phyloP scores from a whole-genome alignment of 768 basidiomycete genomes.

The Hebeloma cylindrosporum region DNA sequence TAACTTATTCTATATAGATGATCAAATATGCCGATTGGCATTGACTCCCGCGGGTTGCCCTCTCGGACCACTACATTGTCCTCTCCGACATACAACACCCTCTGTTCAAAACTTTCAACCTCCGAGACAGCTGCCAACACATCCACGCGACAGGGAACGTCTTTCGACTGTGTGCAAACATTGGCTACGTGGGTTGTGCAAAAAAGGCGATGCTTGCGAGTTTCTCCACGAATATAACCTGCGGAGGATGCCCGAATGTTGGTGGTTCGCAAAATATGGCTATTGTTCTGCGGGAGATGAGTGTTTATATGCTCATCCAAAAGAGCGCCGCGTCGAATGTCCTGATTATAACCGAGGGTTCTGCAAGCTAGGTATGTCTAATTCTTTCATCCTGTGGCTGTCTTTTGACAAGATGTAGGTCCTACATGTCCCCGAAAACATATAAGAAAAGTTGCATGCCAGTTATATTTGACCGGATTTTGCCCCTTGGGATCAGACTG shows the following conservation, averaged over 20 bases:
- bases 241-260: constrained; percentile 97
- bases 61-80: constrained; percentile 88
- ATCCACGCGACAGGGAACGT: constrained; percentile 81
- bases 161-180: constrained; percentile 97
- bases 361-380: constrained; percentile 81
- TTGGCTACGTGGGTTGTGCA: constrained; percentile 96
- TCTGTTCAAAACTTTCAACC: constrained; percentile 89
- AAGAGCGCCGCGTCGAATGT: constrained; percentile 89
- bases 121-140: constrained; percentile 75
- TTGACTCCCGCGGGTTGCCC: constrained; percentile 86
- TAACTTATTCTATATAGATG: constrained; percentile 53
- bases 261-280: constrained; percentile 98
- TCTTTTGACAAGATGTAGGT: constrained; percentile 44
- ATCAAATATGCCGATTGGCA: constrained; percentile 88
- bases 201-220: constrained; percentile 97
- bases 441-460: constrained; percentile 87
- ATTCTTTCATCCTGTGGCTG: not conserved
- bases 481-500: constrained; percentile 91
- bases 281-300: constrained; percentile 97
- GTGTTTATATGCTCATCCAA: constrained; percentile 94
- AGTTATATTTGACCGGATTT: constrained; percentile 87
- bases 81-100: constrained; percentile 87
- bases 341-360: constrained; percentile 96
- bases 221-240: constrained; percentile 99
- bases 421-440: constrained; percentile 91